Conservation (phyloP, 2,329 filamentous ascomycete species). For the Alternaria conjuncta region DNA sequence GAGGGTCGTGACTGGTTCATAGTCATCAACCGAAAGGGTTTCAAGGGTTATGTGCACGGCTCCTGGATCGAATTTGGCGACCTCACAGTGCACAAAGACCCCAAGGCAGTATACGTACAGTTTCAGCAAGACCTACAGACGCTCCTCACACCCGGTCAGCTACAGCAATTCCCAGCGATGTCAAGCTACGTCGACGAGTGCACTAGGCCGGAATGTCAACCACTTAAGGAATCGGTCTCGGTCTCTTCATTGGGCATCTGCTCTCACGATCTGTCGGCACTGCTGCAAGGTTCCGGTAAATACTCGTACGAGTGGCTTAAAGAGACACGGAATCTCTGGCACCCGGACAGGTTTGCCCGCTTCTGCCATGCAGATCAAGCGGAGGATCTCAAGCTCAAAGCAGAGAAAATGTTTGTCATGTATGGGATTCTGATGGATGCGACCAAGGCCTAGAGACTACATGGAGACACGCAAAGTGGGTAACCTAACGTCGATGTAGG, state of each 20-base stretch:
- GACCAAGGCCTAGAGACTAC: too few relatives aligned
- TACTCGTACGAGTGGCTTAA: constrained; percentile 36
- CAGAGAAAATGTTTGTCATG: constrained; percentile 39
- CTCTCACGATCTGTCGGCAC: constrained; percentile 31
- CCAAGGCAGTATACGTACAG: constrained; percentile 20
- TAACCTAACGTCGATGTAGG: too few relatives aligned
- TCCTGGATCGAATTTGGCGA: constrained; percentile 32
- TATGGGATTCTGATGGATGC: constrained; percentile 37
- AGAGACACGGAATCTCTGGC: constrained; percentile 37
- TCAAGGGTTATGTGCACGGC: constrained; percentile 34
- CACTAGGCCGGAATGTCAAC: constrained; percentile 21
- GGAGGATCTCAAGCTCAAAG: constrained; percentile 30
- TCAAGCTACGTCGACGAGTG: constrained; percentile 30
- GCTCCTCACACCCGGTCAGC: constrained; percentile 21
- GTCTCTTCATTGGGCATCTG: constrained; percentile 30
- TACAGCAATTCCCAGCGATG: constrained; percentile 29
- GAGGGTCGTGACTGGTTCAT: constrained; percentile 35
- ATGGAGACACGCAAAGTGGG: too few relatives aligned
- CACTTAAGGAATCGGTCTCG: constrained; percentile 19
- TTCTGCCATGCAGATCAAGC: constrained; percentile 28
- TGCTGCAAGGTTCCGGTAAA: constrained; percentile 34
- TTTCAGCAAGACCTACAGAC: constrained; percentile 25
- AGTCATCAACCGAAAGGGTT: constrained; percentile 12
- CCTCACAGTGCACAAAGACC: constrained; percentile 12
- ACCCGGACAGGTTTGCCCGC: constrained; percentile 42